phyloP scores from a whole-genome alignment of 164 flowering plant genomes.

The Macadamia integrifolia region DNA sequence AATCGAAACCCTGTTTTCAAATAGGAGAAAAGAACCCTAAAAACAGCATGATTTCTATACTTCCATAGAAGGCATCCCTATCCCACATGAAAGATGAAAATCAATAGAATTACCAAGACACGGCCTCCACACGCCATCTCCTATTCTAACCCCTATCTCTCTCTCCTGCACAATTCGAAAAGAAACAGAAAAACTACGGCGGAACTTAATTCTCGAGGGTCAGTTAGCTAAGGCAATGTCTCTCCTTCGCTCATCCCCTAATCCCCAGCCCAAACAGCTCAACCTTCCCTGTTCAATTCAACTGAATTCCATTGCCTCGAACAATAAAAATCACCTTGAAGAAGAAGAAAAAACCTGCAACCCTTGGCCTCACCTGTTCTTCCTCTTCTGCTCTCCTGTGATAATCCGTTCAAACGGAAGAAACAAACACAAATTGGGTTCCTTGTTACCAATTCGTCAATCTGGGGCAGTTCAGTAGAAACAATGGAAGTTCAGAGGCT shows the following conservation, averaged over 20 bases:
- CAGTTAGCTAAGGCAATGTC: not conserved
- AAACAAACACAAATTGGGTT: not conserved
- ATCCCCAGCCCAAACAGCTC: too few relatives aligned
- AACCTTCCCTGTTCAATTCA: not conserved
- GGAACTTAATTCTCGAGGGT: not conserved
- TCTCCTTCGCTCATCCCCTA: not conserved
- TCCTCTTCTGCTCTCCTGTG: not conserved
- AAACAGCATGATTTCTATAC: too few relatives aligned
- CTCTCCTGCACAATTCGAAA: too few relatives aligned
- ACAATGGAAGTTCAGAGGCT: conserved; percentile 60
- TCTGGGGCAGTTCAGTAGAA: conserved; percentile 6
- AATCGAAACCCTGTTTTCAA: too few relatives aligned
- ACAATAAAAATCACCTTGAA: not conserved
- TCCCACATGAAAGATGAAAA: too few relatives aligned
- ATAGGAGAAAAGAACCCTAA: too few relatives aligned
- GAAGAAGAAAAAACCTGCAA: too few relatives aligned
- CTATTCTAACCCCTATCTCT: too few relatives aligned
- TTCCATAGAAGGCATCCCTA: too few relatives aligned
- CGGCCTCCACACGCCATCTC: too few relatives aligned
- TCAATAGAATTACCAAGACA: too few relatives aligned
- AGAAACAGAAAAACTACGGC: not conserved
- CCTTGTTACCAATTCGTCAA: not conserved
- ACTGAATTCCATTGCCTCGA: not conserved
- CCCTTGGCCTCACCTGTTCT: not conserved
- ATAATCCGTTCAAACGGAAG: not conserved